Evolutionary conservation across 371 early-diverging fungal species (phyloP).

Genomic region (Mortierella sp.): DNA sequence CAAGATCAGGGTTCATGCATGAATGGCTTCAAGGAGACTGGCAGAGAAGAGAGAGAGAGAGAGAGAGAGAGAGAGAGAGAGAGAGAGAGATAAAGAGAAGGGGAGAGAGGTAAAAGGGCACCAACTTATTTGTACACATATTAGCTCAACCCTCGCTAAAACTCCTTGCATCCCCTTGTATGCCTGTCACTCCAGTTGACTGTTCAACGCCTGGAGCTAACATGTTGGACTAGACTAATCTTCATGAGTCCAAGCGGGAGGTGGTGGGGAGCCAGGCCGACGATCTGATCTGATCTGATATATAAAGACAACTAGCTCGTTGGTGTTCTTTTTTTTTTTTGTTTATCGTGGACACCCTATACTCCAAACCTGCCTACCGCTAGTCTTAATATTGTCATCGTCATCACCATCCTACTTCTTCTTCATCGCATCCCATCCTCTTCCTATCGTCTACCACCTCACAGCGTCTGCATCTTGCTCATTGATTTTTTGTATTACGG

Average conservation of each 20-base stretch:
- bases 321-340: background rate
- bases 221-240: background rate
- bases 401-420: background rate
- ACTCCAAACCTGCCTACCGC: no score
- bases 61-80: background rate
- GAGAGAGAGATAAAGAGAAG: no score
- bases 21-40: background rate
- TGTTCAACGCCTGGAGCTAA: background rate
- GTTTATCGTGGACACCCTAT: background rate
- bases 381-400: background rate
- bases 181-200: background rate
- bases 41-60: background rate
- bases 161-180: background rate
- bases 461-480: no score
- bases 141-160: background rate
- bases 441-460: no score
- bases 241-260: background rate
- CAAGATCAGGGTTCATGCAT: constrained; percentile 1
- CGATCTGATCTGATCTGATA: background rate
- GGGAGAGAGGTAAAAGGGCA: background rate
- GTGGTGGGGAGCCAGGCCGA: background rate
- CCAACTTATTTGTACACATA: background rate
- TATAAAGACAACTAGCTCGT: background rate
- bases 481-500: no score
- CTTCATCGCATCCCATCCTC: background rate